phyloP scores from a whole-genome alignment of 352 stramenopile species.

The Globisporangium yorkense region DNA sequence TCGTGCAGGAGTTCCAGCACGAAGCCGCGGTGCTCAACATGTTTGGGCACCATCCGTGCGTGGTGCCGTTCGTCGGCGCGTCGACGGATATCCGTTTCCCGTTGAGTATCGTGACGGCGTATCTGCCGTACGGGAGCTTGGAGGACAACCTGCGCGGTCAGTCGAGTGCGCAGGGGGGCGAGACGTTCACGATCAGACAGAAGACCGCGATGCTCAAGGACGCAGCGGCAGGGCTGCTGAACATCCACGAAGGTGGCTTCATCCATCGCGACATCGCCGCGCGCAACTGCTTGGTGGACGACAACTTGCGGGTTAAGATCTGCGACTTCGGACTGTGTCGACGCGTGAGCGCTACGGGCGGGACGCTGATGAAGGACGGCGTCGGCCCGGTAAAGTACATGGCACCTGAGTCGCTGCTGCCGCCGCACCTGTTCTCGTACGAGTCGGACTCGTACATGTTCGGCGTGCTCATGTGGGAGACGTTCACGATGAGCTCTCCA shows the following conservation, averaged over 20 bases:
- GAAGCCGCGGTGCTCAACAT: conserved; percentile 74
- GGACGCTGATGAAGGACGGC: conserved; percentile 55
- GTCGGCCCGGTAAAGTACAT: conserved; percentile 82
- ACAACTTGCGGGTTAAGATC: conserved; percentile 55
- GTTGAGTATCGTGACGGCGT: conserved; percentile 65
- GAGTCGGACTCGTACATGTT: conserved; percentile 82
- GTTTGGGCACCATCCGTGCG: conserved; percentile 78
- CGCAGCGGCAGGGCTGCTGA: conserved; percentile 64
- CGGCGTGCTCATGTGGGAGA: conserved; percentile 82
- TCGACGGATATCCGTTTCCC: conserved; percentile 64
- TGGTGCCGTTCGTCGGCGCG: conserved; percentile 78
- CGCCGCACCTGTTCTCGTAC: conserved; percentile 69
- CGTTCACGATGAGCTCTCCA: conserved; percentile 44
- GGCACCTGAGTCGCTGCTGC: conserved; percentile 73
- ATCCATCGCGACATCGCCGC: conserved; percentile 78
- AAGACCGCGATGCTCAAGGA: conserved; percentile 69
- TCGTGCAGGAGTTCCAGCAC: conserved; percentile 79
- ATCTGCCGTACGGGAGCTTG: conserved; percentile 64
- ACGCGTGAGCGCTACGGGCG: conserved; percentile 45
- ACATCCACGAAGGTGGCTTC: conserved; percentile 82
- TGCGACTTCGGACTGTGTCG: conserved; percentile 79
- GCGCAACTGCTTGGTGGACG: conserved; percentile 72
- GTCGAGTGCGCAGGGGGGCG: conserved; percentile 7
- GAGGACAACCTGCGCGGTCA: conserved; percentile 54
- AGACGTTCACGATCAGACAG: conserved; percentile 27